A percentile compares a stretch with the other conserved stretches of the same genome.
phyloP scores from a whole-genome alignment of 1,284 basidiomycete genomes.

The Fomitopsis schrenkii region DNA sequence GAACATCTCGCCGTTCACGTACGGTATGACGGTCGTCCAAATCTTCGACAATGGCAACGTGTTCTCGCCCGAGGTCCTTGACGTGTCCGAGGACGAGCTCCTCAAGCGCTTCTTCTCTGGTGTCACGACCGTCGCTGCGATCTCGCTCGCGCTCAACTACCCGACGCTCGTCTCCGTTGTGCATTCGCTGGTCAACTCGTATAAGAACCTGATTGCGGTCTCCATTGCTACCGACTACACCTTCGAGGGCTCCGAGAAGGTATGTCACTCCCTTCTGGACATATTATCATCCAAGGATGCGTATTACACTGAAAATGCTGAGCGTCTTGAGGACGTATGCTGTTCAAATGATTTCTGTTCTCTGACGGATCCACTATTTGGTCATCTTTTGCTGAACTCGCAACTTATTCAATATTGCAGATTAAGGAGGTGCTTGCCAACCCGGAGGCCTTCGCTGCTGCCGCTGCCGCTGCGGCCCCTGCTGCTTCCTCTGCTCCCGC shows the following conservation, averaged over 20 bases:
- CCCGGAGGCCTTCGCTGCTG: conserved; percentile 91
- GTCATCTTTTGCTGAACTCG: conserved; percentile 13
- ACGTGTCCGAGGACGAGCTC: conserved; percentile 90
- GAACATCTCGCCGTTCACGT: conserved; percentile 98
- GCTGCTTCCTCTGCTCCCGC: conserved; percentile 49
- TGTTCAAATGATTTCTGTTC: conserved; percentile 30
- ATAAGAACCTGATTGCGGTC: conserved; percentile 96
- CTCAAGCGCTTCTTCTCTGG: conserved; percentile 89
- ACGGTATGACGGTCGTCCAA: conserved; percentile 96
- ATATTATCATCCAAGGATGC: conserved; percentile 29
- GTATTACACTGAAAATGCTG: conserved; percentile 83
- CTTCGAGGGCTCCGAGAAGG: conserved; percentile 93
- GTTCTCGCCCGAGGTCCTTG: conserved; percentile 90
- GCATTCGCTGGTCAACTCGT: conserved; percentile 96
- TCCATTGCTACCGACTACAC: conserved; percentile 93
- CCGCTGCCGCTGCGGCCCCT: conserved; percentile 62
- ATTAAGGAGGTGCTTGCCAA: conserved; percentile 96
- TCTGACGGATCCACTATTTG: conserved; percentile 25
- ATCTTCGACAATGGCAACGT: conserved; percentile 91
- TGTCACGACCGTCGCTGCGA: conserved; percentile 93
- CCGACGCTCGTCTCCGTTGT: conserved; percentile 92
- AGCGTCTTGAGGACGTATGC: conserved; percentile 48
- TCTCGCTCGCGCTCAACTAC: conserved; percentile 95
- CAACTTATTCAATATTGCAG: conserved; percentile 40
- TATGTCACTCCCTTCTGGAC: conserved; percentile 30